Percentiles rank a stretch among this genome's conserved stretches.
phyloP scores from a whole-genome alignment of 1,284 basidiomycete genomes.

The Xerocomus amazonicus region DNA sequence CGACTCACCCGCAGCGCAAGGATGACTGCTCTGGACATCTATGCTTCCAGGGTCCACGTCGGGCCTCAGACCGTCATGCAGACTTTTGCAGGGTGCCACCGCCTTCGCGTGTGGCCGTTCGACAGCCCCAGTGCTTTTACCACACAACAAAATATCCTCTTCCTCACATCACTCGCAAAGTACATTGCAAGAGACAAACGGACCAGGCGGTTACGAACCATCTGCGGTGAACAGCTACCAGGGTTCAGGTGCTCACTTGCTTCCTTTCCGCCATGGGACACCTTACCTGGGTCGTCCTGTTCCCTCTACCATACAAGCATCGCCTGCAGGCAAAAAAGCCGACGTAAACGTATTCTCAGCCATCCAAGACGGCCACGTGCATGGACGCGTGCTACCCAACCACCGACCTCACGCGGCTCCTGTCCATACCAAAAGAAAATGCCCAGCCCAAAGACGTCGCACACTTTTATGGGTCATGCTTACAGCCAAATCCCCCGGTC shows the following conservation, averaged over 20 bases:
- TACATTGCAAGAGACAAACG: conserved; percentile 1
- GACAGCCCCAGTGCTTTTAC: neutral
- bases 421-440: conserved; percentile 12
- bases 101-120: conserved; percentile 6
- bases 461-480: conserved; percentile 32
- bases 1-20: conserved; percentile 33
- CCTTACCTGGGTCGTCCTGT: neutral
- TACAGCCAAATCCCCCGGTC: conserved; percentile 39
- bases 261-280: conserved; percentile 2
- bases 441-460: conserved; percentile 19
- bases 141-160: conserved; percentile 5
- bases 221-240: neutral
- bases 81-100: conserved; percentile 10
- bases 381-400: neutral
- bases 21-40: conserved; percentile 70
- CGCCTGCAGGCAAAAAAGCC: conserved; percentile 5
- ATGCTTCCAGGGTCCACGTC: conserved; percentile 78
- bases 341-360: conserved; percentile 4
- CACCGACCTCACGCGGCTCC: neutral
- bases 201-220: neutral
- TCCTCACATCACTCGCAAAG: conserved; percentile 2
- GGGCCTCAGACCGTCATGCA: conserved; percentile 45
- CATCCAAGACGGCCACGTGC: conserved; percentile 6
- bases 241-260: neutral
- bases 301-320: neutral